phyloP scores from a whole-genome alignment of 2,329 filamentous ascomycete species.

The Dactylellina cionopaga region DNA sequence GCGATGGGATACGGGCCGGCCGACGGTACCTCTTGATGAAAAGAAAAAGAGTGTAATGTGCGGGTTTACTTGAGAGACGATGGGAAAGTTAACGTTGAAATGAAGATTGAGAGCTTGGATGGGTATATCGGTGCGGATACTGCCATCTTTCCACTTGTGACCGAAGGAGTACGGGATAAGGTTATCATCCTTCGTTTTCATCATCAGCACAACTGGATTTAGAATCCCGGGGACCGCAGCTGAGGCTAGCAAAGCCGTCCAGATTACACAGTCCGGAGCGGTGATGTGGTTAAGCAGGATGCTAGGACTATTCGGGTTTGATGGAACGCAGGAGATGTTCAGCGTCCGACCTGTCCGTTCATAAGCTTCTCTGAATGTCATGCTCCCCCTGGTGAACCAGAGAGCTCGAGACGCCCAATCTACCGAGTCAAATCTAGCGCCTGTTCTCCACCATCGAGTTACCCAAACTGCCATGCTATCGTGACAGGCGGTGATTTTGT shows the following conservation, averaged over 20 bases:
- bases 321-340: slow-evolving; percentile 94
- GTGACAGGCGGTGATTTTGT: slow-evolving; percentile 83
- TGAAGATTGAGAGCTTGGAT: slow-evolving; percentile 93
- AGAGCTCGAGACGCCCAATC: slow-evolving; percentile 86
- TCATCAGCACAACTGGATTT: slow-evolving; percentile 93
- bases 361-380: slow-evolving; percentile 95
- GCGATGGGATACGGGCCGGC: slow-evolving; percentile 91
- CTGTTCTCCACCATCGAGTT: slow-evolving; percentile 87
- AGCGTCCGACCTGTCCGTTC: slow-evolving; percentile 91
- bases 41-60: slow-evolving; percentile 99
- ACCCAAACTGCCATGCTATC: slow-evolving; percentile 77
- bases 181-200: slow-evolving; percentile 79
- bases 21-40: slow-evolving; percentile 88
- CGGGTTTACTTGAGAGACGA: slow-evolving; percentile 89
- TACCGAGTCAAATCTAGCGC: slow-evolving; percentile 90
- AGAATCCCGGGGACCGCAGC: slow-evolving; percentile 95
- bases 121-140: slow-evolving; percentile 91
- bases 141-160: slow-evolving; percentile 99
- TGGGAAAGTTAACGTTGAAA: slow-evolving; percentile 98
- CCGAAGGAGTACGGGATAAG: slow-evolving; percentile 93
- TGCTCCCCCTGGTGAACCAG: slow-evolving; percentile 91
- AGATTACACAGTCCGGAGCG: slow-evolving; percentile 95
- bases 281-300: slow-evolving; percentile 97
- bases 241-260: slow-evolving; percentile 94
- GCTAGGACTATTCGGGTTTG: slow-evolving; percentile 76